Conservation (phyloP, 495 filamentous ascomycete species). For the Achaetomiella virescens region DNA sequence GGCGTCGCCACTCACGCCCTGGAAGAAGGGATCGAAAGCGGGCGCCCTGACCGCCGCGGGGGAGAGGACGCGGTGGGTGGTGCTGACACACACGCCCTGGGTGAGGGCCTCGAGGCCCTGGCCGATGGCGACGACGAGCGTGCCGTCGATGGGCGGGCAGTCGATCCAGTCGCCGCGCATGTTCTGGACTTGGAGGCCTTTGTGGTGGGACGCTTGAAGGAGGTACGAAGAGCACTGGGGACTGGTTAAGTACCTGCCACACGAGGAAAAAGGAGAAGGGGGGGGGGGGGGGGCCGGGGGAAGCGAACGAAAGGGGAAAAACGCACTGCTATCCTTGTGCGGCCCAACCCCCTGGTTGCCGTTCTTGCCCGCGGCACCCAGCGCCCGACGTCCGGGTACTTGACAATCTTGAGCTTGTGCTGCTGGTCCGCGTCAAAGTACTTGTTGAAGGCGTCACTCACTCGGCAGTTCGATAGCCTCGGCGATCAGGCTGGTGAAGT, state of each 20-base stretch:
- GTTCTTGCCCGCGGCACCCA: slow-evolving; percentile 40
- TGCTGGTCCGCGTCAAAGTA: slow-evolving; percentile 80
- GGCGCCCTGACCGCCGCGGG: slow-evolving; percentile 58
- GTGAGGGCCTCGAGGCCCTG: slow-evolving; percentile 90
- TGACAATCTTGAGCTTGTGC: slow-evolving; percentile 90
- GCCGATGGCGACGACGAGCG: slow-evolving; percentile 86
- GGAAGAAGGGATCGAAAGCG: slow-evolving; percentile 88
- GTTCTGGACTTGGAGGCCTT: slow-evolving; percentile 85
- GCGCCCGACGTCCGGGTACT: slow-evolving; percentile 63
- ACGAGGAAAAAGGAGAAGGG: neutral
- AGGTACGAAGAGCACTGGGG: slow-evolving; percentile 70
- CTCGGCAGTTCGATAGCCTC: slow-evolving; percentile 73
- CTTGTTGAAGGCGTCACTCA: slow-evolving; percentile 62
- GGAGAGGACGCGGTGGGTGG: slow-evolving; percentile 75
- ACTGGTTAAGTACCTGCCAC: neutral
- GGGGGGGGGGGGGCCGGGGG: neutral
- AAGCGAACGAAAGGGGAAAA: neutral
- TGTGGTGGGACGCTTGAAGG: slow-evolving; percentile 74
- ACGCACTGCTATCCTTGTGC: slow-evolving; percentile 75
- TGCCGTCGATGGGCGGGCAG: slow-evolving; percentile 55
- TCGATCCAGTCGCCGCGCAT: slow-evolving; percentile 72
- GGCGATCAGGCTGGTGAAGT: slow-evolving; percentile 78
- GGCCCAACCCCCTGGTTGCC: slow-evolving; percentile 75
- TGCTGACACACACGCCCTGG: slow-evolving; percentile 76
- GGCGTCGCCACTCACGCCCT: slow-evolving; percentile 78